Percentiles rank a stretch among this genome's conserved stretches.
These are phyloP conservation scores for Toxoplasma gondii DNA, from an alignment of 169 alveolate genomes.

Conservation along the genomic window DNA sequence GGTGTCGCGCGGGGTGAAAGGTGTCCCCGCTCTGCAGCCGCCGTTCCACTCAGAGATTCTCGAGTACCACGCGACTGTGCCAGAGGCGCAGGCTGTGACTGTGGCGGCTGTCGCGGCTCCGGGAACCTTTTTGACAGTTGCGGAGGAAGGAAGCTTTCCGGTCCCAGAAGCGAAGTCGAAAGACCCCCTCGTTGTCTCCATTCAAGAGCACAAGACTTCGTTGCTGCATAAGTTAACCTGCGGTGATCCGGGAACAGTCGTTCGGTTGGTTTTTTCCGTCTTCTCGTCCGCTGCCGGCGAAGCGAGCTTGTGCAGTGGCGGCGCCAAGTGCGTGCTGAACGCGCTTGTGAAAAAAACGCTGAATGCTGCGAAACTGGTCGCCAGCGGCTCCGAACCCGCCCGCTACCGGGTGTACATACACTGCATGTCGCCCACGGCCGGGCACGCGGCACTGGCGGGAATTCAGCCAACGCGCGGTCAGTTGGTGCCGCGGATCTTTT, in stretches of 20 bases:
- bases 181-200: background rate
- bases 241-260: background rate
- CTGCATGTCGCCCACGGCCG: background rate
- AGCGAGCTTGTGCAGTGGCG: background rate
- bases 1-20: background rate
- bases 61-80: constrained; percentile 5
- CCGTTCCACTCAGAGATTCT: background rate
- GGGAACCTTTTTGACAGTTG: background rate
- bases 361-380: background rate
- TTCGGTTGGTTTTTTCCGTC: background rate
- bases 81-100: background rate
- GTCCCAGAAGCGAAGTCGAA: background rate
- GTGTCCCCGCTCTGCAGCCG: background rate
- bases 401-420: constrained; percentile 9
- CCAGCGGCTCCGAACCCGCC: background rate
- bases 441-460: constrained; percentile 3
- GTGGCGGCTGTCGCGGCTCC: constrained; percentile 9
- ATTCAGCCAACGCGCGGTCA: background rate
- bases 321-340: background rate
- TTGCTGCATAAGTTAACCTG: background rate
- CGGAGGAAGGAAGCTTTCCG: background rate
- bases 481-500: background rate
- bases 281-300: background rate
- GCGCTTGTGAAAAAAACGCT: background rate
- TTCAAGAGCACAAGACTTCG: background rate